Conservation (phyloP, 202 grass and related monocot genomes). For the Saccharum hybrid region DNA sequence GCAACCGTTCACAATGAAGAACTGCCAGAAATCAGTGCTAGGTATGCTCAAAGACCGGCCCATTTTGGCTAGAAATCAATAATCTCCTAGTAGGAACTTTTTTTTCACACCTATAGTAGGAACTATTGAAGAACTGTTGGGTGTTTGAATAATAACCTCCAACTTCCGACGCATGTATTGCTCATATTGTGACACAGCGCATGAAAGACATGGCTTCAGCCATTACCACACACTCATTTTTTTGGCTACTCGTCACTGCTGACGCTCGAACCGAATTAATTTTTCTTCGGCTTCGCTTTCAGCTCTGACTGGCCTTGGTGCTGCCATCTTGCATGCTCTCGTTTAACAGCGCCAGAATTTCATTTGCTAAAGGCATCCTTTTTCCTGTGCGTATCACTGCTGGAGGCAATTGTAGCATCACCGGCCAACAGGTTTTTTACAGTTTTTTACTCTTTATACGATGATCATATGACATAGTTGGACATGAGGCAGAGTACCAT, state of each 20-base stretch:
- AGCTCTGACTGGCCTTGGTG: background rate
- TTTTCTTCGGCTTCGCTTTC: conserved; percentile 4
- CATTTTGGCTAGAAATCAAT: background rate
- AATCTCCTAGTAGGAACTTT: background rate
- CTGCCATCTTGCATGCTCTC: background rate
- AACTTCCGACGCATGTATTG: background rate
- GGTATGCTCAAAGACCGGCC: background rate
- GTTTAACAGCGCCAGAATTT: background rate
- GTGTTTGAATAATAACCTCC: background rate
- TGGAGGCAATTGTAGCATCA: conserved; percentile 6
- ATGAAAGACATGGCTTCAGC: conserved; percentile 9
- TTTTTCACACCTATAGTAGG: too few species aligned
- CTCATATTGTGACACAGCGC: conserved; percentile 19
- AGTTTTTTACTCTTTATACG: background rate
- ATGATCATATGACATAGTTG: conserved; percentile 3
- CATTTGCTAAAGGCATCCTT: background rate
- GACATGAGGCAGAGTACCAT: background rate
- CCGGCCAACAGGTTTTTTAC: background rate
- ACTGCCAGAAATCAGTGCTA: background rate
- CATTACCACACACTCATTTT: conserved; percentile 15
- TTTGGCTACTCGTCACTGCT: conserved; percentile 37
- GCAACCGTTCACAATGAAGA: background rate
- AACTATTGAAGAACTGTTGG: background rate
- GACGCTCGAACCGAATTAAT: conserved; percentile 4
- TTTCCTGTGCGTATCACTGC: background rate